phyloP scores from a whole-genome alignment of 139 green algal genomes.

The Picochlorum sp. region DNA sequence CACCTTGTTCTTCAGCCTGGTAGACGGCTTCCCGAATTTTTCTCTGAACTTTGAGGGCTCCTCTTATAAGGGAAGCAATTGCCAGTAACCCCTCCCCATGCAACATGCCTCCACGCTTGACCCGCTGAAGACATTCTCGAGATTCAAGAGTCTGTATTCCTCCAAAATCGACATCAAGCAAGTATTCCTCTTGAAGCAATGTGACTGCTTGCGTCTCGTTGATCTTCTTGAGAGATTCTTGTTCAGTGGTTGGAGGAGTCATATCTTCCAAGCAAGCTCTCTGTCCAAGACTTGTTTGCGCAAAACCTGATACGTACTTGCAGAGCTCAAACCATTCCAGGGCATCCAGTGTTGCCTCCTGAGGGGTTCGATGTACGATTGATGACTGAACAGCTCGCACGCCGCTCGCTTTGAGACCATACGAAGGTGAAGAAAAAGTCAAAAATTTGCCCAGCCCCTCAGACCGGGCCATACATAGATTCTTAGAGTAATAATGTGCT shows the following conservation, averaged over 20 bases:
- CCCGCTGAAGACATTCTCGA: conserved; percentile 39
- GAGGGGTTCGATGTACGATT: too few relatives aligned
- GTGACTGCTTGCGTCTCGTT: conserved; percentile 49
- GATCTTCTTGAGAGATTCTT: conserved; percentile 21
- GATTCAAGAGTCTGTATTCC: conserved; percentile 48
- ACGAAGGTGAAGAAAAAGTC: too few relatives aligned
- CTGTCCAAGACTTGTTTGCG: conserved; percentile 56
- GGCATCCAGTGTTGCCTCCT: neutral
- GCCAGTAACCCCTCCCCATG: conserved; percentile 26
- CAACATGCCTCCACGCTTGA: conserved; percentile 53
- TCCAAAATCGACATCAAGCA: conserved; percentile 63
- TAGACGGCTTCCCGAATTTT: conserved; percentile 14
- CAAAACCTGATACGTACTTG: conserved; percentile 50
- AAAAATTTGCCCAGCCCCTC: too few relatives aligned
- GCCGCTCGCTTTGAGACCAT: too few relatives aligned
- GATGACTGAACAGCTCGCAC: too few relatives aligned
- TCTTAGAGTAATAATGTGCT: too few relatives aligned
- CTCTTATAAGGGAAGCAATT: conserved; percentile 28
- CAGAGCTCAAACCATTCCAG: conserved; percentile 36
- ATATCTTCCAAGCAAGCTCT: conserved; percentile 5
- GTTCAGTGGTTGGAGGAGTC: neutral
- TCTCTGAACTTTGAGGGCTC: conserved; percentile 28
- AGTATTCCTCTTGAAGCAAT: conserved; percentile 45
- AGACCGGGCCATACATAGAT: too few relatives aligned
- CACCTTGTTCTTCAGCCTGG: neutral